These are phyloP conservation scores for Pseudisothecium myosuroides DNA, from an alignment of 225 moss, liverwort and hornwort species.

Conservation along the genomic window DNA sequence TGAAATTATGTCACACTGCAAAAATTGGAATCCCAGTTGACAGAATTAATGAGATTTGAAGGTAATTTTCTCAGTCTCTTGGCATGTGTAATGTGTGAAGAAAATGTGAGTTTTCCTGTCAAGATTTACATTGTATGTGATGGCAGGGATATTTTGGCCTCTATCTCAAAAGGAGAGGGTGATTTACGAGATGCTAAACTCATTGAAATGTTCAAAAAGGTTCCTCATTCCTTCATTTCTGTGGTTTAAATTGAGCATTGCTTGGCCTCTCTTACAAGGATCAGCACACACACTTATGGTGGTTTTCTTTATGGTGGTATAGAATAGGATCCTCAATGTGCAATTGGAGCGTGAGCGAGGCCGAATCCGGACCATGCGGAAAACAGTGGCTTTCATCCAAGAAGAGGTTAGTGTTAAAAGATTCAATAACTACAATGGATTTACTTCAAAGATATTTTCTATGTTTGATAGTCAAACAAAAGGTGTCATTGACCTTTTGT, in stretches of 20 bases:
- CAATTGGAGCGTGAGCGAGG: slow-evolving; percentile 3
- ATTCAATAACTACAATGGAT: background rate
- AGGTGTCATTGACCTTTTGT: no score
- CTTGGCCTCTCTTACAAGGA: background rate
- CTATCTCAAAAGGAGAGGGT: slow-evolving; percentile 4
- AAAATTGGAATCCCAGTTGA: no score
- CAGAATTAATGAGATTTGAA: background rate
- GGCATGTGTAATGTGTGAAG: background rate
- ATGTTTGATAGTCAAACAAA: background rate
- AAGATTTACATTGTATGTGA: background rate
- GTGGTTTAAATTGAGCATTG: background rate
- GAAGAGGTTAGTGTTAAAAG: background rate
- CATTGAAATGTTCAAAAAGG: slow-evolving; percentile 23
- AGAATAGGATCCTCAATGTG: slow-evolving; percentile 22
- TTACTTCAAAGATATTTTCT: background rate
- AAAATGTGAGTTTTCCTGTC: background rate
- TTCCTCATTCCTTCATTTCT: background rate
- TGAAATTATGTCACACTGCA: background rate
- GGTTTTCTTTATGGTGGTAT: background rate
- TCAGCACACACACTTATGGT: background rate
- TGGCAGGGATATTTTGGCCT: slow-evolving; percentile 13
- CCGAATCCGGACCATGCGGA: background rate
- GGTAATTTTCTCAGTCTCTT: no score
- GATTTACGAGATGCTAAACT: slow-evolving; percentile 21
- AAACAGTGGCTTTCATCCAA: slow-evolving; percentile 3